These are phyloP conservation scores for Verbascum thapsus DNA, from an alignment of 257 asterid genomes.

Conservation along the genomic window DNA sequence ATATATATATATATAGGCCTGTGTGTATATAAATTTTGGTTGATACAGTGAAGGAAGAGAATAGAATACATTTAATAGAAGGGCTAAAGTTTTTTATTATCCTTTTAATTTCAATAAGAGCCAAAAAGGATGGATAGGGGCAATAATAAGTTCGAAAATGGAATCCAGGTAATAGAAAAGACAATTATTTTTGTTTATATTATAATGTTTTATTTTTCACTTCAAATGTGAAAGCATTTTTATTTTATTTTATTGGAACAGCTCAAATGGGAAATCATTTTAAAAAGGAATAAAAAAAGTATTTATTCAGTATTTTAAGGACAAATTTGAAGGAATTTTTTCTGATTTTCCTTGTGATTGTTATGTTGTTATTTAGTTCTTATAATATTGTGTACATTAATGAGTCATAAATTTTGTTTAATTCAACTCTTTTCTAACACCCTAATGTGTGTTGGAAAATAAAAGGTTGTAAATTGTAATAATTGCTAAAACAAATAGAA, in stretches of 20 bases:
- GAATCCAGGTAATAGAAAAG: slow-evolving; percentile 26
- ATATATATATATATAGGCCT: neutral
- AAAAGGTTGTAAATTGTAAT: too few relatives aligned
- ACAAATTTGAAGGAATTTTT: neutral
- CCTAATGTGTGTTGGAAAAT: too few relatives aligned
- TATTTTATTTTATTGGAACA: too few relatives aligned
- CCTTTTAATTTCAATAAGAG: slow-evolving; percentile 15
- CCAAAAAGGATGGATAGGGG: slow-evolving; percentile 35
- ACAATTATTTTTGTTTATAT: neutral
- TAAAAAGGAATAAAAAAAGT: neutral
- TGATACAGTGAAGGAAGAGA: slow-evolving; percentile 32
- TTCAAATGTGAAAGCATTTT: too few relatives aligned
- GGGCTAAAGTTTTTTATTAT: slow-evolving; percentile 19
- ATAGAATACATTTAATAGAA: neutral
- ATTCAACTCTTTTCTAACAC: too few relatives aligned
- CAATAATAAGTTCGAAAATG: slow-evolving; percentile 22
- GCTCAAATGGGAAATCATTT: neutral
- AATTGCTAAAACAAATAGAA: too few relatives aligned
- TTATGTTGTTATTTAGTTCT: neutral
- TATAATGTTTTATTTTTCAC: neutral
- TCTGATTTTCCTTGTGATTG: neutral
- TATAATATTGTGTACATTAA: too few relatives aligned
- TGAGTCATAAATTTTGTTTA: neutral
- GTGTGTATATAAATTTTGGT: slow-evolving; percentile 16
- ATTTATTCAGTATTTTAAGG: too few relatives aligned